These are phyloP conservation scores for Penicillium psychrosexuale DNA, from an alignment of 2,329 filamentous ascomycete species.

Conservation along the genomic window DNA sequence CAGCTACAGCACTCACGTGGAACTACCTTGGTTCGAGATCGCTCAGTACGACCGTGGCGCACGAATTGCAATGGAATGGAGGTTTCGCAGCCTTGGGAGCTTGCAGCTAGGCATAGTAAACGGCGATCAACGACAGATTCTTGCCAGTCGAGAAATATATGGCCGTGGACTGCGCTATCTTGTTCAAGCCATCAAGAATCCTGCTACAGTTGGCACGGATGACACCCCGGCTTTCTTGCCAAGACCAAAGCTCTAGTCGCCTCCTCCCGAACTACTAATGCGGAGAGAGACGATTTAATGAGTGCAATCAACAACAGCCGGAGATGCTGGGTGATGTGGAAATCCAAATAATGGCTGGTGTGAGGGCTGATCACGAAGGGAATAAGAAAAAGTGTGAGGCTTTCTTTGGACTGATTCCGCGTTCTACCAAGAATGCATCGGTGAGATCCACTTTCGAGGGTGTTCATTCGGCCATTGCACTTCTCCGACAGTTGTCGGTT, in stretches of 20 bases:
- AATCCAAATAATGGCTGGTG: constrained; percentile 3
- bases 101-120: constrained; percentile 17
- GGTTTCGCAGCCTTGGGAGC: constrained; percentile 12
- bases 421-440: background rate
- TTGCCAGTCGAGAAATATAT: constrained; percentile 21
- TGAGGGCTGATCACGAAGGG: background rate
- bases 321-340: constrained; percentile 9
- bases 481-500: constrained; percentile 18
- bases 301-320: constrained; percentile 11
- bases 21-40: constrained; percentile 21
- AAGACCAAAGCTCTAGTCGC: constrained; percentile 14
- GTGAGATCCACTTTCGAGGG: constrained; percentile 9
- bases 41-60: constrained; percentile 12
- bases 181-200: constrained; percentile 8
- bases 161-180: constrained; percentile 14
- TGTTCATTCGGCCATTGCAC: constrained; percentile 14
- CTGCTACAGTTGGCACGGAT: constrained; percentile 11
- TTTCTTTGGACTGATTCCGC: constrained; percentile 5
- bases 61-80: constrained; percentile 8
- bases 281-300: background rate
- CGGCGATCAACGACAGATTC: constrained; percentile 11
- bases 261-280: background rate
- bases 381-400: background rate
- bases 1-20: constrained; percentile 14
- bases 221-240: constrained; percentile 18